Evolutionary conservation across 441 rosid genomes (phyloP).

Genomic region (Syzygium malaccense): DNA sequence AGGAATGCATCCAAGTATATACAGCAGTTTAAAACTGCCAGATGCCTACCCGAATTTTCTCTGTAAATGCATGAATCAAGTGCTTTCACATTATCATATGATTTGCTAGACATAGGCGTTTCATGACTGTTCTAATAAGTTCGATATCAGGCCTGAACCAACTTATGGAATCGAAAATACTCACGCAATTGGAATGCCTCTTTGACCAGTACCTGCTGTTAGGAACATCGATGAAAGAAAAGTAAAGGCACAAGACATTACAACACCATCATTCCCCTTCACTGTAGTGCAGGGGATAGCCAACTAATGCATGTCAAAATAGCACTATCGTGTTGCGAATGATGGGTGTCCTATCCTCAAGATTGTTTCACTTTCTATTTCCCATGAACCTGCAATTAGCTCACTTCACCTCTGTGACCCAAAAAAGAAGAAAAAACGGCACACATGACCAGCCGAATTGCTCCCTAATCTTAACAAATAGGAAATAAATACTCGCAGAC

Average conservation of each 20-base stretch:
- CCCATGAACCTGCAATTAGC: not conserved
- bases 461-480: not conserved
- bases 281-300: not conserved
- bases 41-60: not conserved
- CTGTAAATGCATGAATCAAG: not conserved
- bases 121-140: not conserved
- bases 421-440: not conserved
- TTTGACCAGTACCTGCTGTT: not conserved
- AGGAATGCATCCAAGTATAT: not conserved
- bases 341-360: not conserved
- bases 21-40: not conserved
- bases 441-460: not conserved
- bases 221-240: not conserved
- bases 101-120: not conserved
- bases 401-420: not conserved
- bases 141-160: not conserved
- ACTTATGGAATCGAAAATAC: not conserved
- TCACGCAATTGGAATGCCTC: not conserved
- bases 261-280: not conserved
- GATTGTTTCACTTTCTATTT: not conserved
- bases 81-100: not conserved
- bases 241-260: not conserved
- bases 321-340: not conserved
- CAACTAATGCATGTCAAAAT: not conserved
- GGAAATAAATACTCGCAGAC: not conserved